Conservation (phyloP, 2,329 filamentous ascomycete species). For the Pseudocercospora fijiensis region DNA sequence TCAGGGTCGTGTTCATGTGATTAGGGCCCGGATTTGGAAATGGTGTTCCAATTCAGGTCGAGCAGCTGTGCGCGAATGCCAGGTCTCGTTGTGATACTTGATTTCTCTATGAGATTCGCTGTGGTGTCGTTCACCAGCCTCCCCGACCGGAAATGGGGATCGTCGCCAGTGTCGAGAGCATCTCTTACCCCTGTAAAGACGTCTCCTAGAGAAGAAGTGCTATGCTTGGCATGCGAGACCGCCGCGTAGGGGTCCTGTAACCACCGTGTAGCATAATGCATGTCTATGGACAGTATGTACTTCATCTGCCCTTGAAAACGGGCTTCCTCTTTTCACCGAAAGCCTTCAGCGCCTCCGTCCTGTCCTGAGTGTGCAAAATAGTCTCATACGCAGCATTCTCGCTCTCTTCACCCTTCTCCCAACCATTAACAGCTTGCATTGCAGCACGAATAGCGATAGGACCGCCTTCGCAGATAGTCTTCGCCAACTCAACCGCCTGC, state of each 20-base stretch:
- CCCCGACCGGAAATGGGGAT: neutral
- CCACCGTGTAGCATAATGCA: neutral
- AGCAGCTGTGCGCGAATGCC: no score
- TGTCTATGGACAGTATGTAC: neutral
- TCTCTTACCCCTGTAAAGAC: neutral
- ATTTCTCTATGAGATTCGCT: no score
- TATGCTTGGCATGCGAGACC: neutral
- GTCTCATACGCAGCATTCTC: slow-evolving; percentile 85
- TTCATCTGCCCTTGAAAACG: slow-evolving; percentile 60
- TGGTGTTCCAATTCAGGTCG: neutral
- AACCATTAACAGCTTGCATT: slow-evolving; percentile 73
- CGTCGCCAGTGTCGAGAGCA: neutral
- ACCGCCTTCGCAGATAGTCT: slow-evolving; percentile 84
- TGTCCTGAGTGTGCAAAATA: slow-evolving; percentile 80
- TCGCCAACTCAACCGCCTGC: slow-evolving; percentile 74
- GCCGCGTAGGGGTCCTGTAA: neutral
- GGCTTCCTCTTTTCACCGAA: slow-evolving; percentile 77
- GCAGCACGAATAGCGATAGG: slow-evolving; percentile 79
- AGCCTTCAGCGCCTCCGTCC: slow-evolving; percentile 81
- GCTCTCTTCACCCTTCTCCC: slow-evolving; percentile 63
- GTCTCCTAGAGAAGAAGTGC: neutral
- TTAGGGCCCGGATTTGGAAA: neutral
- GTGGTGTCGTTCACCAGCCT: no score
- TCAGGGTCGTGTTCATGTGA: neutral
- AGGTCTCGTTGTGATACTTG: no score